phyloP scores from a whole-genome alignment of 2,329 filamentous ascomycete species.

The Ceratocystis cacaofunesta region DNA sequence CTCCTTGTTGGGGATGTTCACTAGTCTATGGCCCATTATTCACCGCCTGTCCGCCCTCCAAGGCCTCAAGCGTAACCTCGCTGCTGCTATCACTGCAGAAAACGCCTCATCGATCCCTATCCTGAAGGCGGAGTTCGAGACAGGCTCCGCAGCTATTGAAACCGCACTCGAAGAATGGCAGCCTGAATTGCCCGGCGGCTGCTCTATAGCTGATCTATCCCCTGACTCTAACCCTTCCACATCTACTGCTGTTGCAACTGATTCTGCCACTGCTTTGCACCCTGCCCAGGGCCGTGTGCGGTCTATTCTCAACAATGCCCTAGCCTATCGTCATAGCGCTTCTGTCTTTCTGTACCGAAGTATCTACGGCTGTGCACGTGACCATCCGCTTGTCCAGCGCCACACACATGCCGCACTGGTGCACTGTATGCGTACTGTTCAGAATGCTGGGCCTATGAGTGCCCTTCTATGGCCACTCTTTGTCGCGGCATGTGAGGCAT shows the following conservation, averaged over 20 bases:
- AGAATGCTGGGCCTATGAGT: constrained; percentile 43
- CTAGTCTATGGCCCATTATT: constrained; percentile 48
- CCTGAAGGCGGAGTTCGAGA: constrained; percentile 36
- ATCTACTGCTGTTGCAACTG: neutral
- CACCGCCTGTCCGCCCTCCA: constrained; percentile 43
- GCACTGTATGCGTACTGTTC: constrained; percentile 41
- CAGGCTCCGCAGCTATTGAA: constrained; percentile 40
- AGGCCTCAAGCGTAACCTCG: constrained; percentile 37
- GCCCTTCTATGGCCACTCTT: constrained; percentile 54
- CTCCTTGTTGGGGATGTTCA: constrained; percentile 45
- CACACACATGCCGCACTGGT: constrained; percentile 36
- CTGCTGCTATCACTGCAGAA: constrained; percentile 29
- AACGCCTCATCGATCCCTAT: constrained; percentile 32
- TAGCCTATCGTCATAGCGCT: constrained; percentile 44
- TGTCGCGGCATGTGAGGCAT: constrained; percentile 46
- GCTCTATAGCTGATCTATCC: constrained; percentile 19
- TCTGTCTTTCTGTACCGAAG: constrained; percentile 44
- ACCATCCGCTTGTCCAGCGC: constrained; percentile 36
- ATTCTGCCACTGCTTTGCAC: constrained; percentile 11
- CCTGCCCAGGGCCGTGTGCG: constrained; percentile 32
- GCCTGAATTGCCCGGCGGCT: constrained; percentile 33
- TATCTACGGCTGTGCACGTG: constrained; percentile 34
- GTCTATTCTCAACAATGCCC: constrained; percentile 43
- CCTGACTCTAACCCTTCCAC: constrained; percentile 8
- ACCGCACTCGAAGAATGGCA: constrained; percentile 40